Base-by-base conservation (phyloP, 1,284 basidiomycete genomes). In the Rhodotorula sp. region DNA sequence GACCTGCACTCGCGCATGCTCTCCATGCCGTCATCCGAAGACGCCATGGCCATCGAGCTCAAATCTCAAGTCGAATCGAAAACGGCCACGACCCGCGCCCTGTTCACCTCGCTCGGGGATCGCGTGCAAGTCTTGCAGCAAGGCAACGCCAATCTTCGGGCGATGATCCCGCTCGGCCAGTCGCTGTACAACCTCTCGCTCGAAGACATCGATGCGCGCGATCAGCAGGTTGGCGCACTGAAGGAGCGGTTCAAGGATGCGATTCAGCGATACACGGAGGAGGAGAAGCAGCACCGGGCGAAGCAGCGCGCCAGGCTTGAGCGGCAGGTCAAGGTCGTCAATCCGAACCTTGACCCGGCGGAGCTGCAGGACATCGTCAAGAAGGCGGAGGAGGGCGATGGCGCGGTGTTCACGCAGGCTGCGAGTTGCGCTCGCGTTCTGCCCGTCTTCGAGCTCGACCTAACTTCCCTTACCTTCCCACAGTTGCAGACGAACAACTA, bases 281-380 rank as follows among this genome's bases (percentile, higher is more conserved):
- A 95, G 37, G 96, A 99, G 82, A 89, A 93, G 80, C 88, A 91
- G 78, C 91, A 91, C 80, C 88, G 95, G 60, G 85, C 89, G 75
- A 94, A 91, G 82, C 93, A 95, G 82, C 93, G 92, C 81, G 90
- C 92, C 79, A 86, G 94, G 59, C 87, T 95, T 83, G 94, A 95
- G 83, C 86, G 95, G 70, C 96, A 99, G 82, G 94, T 90, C 84
- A 92, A 89, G 82, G 97, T 99, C 88, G 92, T 94, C 64, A 95
- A 96, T 81, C 92, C 92, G 10, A 87, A 92, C 77, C 91, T 94
- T 7, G 89, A 90, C n/a, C 85, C 86, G 6, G 88, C 91, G 66
- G 93, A 97, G 80, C 72, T 81, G 48, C 72, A 77, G 62, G 77
- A 77, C 13, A 44, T 72, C 4, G 84, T 97, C 61, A 82, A 84